Conservation (phyloP, 352 stramenopile genomes). For the Thalassiosira sp. region DNA sequence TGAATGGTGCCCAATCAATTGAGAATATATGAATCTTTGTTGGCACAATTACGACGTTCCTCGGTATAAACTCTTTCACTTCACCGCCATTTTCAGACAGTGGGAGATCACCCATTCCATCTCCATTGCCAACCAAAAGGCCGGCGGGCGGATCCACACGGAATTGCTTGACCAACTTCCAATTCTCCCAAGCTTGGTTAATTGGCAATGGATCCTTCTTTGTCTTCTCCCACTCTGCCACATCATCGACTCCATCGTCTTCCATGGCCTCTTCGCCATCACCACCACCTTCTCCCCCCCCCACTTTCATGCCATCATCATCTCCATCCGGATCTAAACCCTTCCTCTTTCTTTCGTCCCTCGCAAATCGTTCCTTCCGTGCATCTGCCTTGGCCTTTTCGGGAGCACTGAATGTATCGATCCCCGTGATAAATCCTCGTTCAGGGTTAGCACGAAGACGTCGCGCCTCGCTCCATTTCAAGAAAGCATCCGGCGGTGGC, state of each 20-base stretch:
- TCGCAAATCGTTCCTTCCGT: constrained; percentile 66
- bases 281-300: too few relatives aligned
- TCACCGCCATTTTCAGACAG: constrained; percentile 19
- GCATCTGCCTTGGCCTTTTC: constrained; percentile 69
- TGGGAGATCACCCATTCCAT: constrained; percentile 5
- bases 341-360: constrained; percentile 46
- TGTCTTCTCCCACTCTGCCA: constrained; percentile 48
- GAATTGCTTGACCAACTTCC: constrained; percentile 63
- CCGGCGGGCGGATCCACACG: constrained; percentile 72
- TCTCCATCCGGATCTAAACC: constrained; percentile 13
- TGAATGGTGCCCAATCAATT: constrained; percentile 80
- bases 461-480: constrained; percentile 72
- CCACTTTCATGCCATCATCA: constrained; percentile 1
- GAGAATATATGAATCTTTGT: constrained; percentile 80
- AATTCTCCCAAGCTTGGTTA: constrained; percentile 76
- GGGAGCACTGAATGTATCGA: constrained; percentile 66
- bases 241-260: constrained; percentile 44
- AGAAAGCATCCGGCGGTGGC: constrained; percentile 61
- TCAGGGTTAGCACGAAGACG: constrained; percentile 63
- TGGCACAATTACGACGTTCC: constrained; percentile 41
- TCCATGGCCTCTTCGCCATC: constrained; percentile 51
- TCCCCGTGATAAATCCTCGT: constrained; percentile 69
- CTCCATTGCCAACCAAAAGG: too few relatives aligned
- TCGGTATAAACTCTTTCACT: constrained; percentile 34
- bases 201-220: constrained; percentile 56